Evolutionary conservation across 495 filamentous ascomycete genomes (phyloP).

Genomic region (Elaphomyces granulatus): DNA sequence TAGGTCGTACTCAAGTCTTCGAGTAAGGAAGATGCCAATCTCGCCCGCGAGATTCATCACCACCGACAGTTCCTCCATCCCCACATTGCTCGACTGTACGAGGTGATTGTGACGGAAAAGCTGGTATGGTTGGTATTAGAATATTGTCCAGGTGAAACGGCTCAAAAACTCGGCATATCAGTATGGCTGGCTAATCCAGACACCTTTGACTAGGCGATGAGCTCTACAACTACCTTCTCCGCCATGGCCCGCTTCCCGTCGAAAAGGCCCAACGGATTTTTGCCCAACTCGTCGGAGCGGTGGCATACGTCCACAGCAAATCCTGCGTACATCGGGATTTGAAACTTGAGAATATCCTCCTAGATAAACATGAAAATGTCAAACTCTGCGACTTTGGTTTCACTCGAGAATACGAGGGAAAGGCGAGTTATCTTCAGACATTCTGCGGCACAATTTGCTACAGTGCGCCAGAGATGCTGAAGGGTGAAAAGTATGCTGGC

Average conservation of each 20-base stretch:
- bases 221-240: conserved; percentile 86
- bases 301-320: conserved; percentile 88
- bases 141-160: conserved; percentile 65
- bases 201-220: conserved; percentile 57
- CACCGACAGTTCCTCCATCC: conserved; percentile 96
- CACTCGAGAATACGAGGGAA: conserved; percentile 92
- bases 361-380: conserved; percentile 95
- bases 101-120: conserved; percentile 90
- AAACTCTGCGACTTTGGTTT: conserved; percentile 99
- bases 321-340: conserved; percentile 94
- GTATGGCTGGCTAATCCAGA: conserved; percentile 1
- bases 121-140: conserved; percentile 94
- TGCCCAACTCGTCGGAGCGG: conserved; percentile 87
- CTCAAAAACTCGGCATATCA: background rate
- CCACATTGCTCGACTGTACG: conserved; percentile 91
- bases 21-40: conserved; percentile 87
- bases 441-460: conserved; percentile 98
- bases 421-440: conserved; percentile 87
- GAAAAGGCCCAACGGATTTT: conserved; percentile 94
- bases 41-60: conserved; percentile 94
- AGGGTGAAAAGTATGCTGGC: conserved; percentile 93
- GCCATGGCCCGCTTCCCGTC: conserved; percentile 67
- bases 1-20: conserved; percentile 97
- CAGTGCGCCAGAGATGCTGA: conserved; percentile 95
- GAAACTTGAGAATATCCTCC: conserved; percentile 91